A percentile compares a stretch with the other conserved stretches of the same genome.
phyloP scores from a whole-genome alignment of 1,139 yeast species.

The Arxiozyma bovina region DNA sequence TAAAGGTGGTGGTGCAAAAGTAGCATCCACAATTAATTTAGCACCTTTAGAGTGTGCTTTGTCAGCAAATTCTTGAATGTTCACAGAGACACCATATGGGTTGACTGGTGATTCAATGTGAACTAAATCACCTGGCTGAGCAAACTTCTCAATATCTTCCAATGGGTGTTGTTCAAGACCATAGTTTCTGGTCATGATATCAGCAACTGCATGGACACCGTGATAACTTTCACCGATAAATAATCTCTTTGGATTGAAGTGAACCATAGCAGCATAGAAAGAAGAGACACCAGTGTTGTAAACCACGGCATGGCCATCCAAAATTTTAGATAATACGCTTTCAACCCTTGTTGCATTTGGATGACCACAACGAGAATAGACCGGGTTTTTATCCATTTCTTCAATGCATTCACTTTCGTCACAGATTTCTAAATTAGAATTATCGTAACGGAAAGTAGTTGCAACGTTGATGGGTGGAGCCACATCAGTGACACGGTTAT shows the following conservation, averaged over 20 bases:
- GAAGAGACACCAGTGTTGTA: conserved; percentile 79
- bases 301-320: conserved; percentile 50
- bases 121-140: conserved; percentile 64
- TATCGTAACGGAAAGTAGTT: conserved; percentile 61
- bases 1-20: conserved; percentile 90
- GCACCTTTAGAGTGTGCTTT: conserved; percentile 69
- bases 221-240: conserved; percentile 79
- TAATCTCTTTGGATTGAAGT: conserved; percentile 63
- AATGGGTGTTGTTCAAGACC: conserved; percentile 48
- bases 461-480: conserved; percentile 73
- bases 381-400: conserved; percentile 27
- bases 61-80: conserved; percentile 52
- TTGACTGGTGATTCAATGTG: conserved; percentile 86
- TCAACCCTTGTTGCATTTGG: conserved; percentile 66
- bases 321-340: conserved; percentile 47
- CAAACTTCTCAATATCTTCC: conserved; percentile 41
- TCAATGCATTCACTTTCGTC: conserved; percentile 29
- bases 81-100: conserved; percentile 67
- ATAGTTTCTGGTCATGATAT: conserved; percentile 51
- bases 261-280: conserved; percentile 63
- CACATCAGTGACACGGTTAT: conserved; percentile 34
- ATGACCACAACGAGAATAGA: conserved; percentile 64
- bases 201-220: conserved; percentile 67
- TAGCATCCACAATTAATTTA: conserved; percentile 63
- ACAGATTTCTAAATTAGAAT: conserved; percentile 36